A percentile compares a stretch with the other conserved stretches of the same genome.
Evolutionary conservation across 805 yeast species (phyloP).

Genomic region (Pichia occidentalis): DNA sequence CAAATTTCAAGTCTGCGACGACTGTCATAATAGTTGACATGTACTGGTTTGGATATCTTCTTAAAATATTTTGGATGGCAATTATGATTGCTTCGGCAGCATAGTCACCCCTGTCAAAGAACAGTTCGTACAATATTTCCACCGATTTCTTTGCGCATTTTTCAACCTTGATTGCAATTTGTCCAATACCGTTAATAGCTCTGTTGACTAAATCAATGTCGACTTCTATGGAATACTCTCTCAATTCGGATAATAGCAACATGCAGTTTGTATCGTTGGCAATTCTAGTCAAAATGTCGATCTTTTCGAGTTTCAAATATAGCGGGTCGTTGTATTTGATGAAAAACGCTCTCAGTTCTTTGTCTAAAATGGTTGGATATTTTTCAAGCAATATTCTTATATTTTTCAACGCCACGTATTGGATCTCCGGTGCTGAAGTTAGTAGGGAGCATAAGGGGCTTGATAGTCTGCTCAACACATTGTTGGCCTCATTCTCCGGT

Average conservation of each 20-base stretch:
- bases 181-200: constrained; percentile 62
- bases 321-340: constrained; percentile 82
- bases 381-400: constrained; percentile 84
- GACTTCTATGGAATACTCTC: constrained; percentile 79
- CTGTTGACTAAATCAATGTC: constrained; percentile 71
- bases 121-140: constrained; percentile 51
- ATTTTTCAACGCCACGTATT: constrained; percentile 86
- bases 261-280: constrained; percentile 55
- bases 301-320: constrained; percentile 68
- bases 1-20: constrained; percentile 38
- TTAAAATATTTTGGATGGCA: constrained; percentile 56
- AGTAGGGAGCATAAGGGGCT: constrained; percentile 85
- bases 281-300: constrained; percentile 66
- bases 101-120: constrained; percentile 58
- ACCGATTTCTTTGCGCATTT: constrained; percentile 49
- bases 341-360: constrained; percentile 83
- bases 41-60: constrained; percentile 55
- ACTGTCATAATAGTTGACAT: constrained; percentile 50
- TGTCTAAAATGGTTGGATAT: constrained; percentile 71
- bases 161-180: constrained; percentile 60
- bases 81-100: constrained; percentile 53
- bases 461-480: constrained; percentile 60
- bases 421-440: constrained; percentile 89
- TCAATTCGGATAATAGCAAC: constrained; percentile 58
- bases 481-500: constrained; percentile 31